These are phyloP conservation scores for Amanita molliuscula DNA, from an alignment of 768 basidiomycete genomes.

Conservation along the genomic window DNA sequence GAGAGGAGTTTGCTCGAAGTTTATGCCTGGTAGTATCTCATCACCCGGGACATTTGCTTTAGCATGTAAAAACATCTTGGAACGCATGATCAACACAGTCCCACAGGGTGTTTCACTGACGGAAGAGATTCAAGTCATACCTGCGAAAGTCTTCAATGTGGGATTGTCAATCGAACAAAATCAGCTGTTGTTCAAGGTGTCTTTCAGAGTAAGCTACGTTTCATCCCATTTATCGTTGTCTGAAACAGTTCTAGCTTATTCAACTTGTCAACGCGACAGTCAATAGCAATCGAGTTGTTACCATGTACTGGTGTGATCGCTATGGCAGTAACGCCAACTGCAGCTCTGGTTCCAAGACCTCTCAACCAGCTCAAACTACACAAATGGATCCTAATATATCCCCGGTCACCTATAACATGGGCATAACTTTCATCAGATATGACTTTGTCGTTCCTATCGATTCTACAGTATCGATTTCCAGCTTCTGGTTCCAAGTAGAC, in stretches of 20 bases:
- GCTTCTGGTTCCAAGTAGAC: slow-evolving; percentile 40
- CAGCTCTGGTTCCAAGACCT: slow-evolving; percentile 20
- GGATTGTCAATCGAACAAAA: slow-evolving; percentile 26
- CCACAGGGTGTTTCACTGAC: slow-evolving; percentile 33
- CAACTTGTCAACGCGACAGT: slow-evolving; percentile 22
- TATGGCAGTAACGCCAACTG: slow-evolving; percentile 25
- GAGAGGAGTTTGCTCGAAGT: neutral
- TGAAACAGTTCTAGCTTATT: slow-evolving; percentile 18
- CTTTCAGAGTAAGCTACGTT: slow-evolving; percentile 22
- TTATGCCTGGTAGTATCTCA: slow-evolving; percentile 16
- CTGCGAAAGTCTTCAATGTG: slow-evolving; percentile 28
- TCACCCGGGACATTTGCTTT: slow-evolving; percentile 23
- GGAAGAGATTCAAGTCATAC: slow-evolving; percentile 31
- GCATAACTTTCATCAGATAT: slow-evolving; percentile 29
- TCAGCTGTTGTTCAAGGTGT: slow-evolving; percentile 29
- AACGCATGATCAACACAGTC: slow-evolving; percentile 40
- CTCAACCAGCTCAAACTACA: slow-evolving; percentile 19
- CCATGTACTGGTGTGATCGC: slow-evolving; percentile 32
- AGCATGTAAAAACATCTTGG: slow-evolving; percentile 28
- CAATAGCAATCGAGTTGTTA: slow-evolving; percentile 28
- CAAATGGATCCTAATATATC: slow-evolving; percentile 25
- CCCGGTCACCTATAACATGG: slow-evolving; percentile 23
- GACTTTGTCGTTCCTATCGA: slow-evolving; percentile 32
- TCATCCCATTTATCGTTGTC: slow-evolving; percentile 1
- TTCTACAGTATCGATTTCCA: slow-evolving; percentile 28